phyloP scores from a whole-genome alignment of 768 basidiomycete genomes.

The Boletus barrowsii region DNA sequence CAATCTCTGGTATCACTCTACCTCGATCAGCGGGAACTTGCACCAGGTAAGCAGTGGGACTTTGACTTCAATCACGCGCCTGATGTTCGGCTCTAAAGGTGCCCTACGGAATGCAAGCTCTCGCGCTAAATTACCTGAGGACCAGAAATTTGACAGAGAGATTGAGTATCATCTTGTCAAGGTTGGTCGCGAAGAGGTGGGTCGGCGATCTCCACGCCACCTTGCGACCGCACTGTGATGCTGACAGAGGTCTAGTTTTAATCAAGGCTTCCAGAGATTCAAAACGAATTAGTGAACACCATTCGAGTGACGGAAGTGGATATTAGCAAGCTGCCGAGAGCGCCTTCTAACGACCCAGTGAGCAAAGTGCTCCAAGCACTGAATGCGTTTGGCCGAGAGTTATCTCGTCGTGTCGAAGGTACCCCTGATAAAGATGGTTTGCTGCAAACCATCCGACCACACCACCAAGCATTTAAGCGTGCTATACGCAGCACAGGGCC shows the following conservation, averaged over 20 bases:
- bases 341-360: neutral
- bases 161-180: constrained; percentile 57
- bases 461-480: constrained; percentile 43
- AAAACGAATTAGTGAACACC: constrained; percentile 48
- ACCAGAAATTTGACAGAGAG: constrained; percentile 55
- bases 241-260: neutral
- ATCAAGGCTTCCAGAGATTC: constrained; percentile 55
- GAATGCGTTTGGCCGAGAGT: neutral
- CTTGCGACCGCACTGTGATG: neutral
- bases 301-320: constrained; percentile 36
- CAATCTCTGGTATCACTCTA: neutral
- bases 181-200: constrained; percentile 57
- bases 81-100: neutral
- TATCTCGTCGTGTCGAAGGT: neutral
- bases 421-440: constrained; percentile 38
- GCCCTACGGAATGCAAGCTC: constrained; percentile 3
- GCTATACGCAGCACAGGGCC: constrained; percentile 32
- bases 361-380: neutral
- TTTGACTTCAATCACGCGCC: too few relatives aligned
- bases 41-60: neutral
- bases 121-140: constrained; percentile 42
- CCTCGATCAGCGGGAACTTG: neutral
- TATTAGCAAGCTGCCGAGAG: neutral
- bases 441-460: constrained; percentile 49
- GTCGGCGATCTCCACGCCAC: constrained; percentile 7